Evolutionary conservation across 371 early-diverging fungal species (phyloP).

Genomic region (Mortierella sp.): DNA sequence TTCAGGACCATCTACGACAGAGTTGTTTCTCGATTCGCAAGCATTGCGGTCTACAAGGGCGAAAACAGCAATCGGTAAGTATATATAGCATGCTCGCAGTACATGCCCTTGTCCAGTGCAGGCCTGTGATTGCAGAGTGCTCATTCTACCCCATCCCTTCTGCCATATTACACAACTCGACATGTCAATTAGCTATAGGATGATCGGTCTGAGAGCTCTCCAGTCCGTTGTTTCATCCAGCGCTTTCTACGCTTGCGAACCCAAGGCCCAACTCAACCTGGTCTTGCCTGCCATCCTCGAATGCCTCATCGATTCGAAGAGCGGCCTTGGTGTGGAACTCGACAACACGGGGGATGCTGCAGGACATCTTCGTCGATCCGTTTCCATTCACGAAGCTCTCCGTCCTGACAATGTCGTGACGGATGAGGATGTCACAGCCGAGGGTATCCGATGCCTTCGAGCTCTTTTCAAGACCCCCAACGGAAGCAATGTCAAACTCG

Average conservation of each 20-base stretch:
- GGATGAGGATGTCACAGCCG: constrained; percentile 50
- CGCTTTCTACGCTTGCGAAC: constrained; percentile 65
- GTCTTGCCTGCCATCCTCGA: constrained; percentile 67
- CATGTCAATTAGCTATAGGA: constrained; percentile 61
- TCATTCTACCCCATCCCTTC: no score
- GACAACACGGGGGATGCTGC: constrained; percentile 12
- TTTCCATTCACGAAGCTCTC: constrained; percentile 26
- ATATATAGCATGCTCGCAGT: no score
- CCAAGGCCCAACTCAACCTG: constrained; percentile 62
- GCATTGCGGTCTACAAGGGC: constrained; percentile 48
- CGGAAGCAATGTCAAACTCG: constrained; percentile 59
- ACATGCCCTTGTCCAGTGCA: no score
- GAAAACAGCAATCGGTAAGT: constrained; percentile 32
- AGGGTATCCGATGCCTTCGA: constrained; percentile 58
- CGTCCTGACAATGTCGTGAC: constrained; percentile 38
- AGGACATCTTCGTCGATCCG: constrained; percentile 25
- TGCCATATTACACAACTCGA: no score
- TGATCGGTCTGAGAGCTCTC: constrained; percentile 66
- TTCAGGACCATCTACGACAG: constrained; percentile 68
- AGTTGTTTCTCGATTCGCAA: constrained; percentile 70
- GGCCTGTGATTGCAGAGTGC: no score
- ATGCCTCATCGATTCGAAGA: constrained; percentile 43
- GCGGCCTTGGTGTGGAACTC: constrained; percentile 18
- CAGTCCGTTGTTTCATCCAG: constrained; percentile 63
- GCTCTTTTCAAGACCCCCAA: constrained; percentile 62